These are phyloP conservation scores for Dovyalis caffra DNA, from an alignment of 345 rosid species.

Conservation along the genomic window DNA sequence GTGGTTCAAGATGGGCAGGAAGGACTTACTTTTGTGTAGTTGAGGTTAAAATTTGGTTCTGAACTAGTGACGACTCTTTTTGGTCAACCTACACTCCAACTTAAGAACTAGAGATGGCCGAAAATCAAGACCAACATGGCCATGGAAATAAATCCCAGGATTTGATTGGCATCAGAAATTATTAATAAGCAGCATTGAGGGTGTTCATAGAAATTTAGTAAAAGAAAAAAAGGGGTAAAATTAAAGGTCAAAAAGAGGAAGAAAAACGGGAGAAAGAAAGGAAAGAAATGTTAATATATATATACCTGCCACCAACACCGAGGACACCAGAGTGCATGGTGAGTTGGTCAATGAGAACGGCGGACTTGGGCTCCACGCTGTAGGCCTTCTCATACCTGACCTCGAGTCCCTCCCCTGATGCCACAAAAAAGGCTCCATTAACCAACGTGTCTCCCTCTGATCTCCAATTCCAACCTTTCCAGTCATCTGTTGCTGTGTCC, in stretches of 20 bases:
- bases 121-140: no score
- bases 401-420: conserved; percentile 73
- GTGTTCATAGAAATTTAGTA: neutral
- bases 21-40: no score
- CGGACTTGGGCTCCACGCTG: conserved; percentile 90
- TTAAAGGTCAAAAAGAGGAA: neutral
- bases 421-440: conserved; percentile 86
- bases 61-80: no score
- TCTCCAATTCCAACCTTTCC: conserved; percentile 96
- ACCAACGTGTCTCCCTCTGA: conserved; percentile 90
- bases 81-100: no score
- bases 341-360: conserved; percentile 49
- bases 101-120: no score
- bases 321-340: conserved; percentile 28
- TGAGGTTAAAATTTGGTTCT: no score
- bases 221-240: neutral
- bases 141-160: no score
- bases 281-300: neutral
- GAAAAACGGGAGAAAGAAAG: neutral
- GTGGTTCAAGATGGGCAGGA: no score
- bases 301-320: conserved; percentile 34
- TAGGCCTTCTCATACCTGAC: conserved; percentile 82
- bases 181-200: neutral
- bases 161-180: no score
- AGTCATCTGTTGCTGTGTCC: conserved; percentile 62